phyloP scores from a whole-genome alignment of 441 rosid genomes.

The Melastoma candidum region DNA sequence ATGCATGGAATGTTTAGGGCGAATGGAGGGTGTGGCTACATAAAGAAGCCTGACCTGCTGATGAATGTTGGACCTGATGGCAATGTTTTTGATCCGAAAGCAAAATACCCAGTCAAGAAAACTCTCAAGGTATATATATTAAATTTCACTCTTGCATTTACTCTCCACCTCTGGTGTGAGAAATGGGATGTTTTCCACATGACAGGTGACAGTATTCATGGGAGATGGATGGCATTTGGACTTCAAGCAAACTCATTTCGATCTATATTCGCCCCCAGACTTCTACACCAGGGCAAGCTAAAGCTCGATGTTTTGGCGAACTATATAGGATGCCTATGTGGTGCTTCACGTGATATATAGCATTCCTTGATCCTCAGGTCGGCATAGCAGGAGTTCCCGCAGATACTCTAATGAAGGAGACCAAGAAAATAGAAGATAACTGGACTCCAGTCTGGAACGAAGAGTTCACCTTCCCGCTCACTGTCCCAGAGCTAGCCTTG shows the following conservation, averaged over 20 bases:
- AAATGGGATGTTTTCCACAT: neutral
- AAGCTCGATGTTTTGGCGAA: neutral
- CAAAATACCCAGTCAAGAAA: slow-evolving; percentile 31
- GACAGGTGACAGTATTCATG: slow-evolving; percentile 67
- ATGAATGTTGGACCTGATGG: slow-evolving; percentile 29
- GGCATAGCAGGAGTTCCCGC: slow-evolving; percentile 72
- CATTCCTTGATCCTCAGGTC: slow-evolving; percentile 23
- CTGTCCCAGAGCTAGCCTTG: slow-evolving; percentile 69
- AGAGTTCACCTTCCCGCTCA: slow-evolving; percentile 62
- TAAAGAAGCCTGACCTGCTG: slow-evolving; percentile 68
- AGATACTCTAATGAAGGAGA: slow-evolving; percentile 53
- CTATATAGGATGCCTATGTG: neutral
- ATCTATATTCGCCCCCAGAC: slow-evolving; percentile 77
- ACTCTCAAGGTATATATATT: slow-evolving; percentile 46
- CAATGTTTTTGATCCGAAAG: slow-evolving; percentile 61
- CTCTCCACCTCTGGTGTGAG: neutral
- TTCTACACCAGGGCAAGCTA: slow-evolving; percentile 58
- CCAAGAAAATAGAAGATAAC: slow-evolving; percentile 47
- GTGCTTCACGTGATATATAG: slow-evolving; percentile 4
- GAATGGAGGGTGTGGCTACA: slow-evolving; percentile 78
- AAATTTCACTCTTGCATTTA: neutral
- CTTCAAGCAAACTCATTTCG: slow-evolving; percentile 72
- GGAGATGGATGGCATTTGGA: slow-evolving; percentile 88
- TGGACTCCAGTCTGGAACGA: slow-evolving; percentile 74
- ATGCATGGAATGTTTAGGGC: slow-evolving; percentile 90